Conservation (phyloP, 176 grass and related monocot species). For the Oryza nivara region DNA sequence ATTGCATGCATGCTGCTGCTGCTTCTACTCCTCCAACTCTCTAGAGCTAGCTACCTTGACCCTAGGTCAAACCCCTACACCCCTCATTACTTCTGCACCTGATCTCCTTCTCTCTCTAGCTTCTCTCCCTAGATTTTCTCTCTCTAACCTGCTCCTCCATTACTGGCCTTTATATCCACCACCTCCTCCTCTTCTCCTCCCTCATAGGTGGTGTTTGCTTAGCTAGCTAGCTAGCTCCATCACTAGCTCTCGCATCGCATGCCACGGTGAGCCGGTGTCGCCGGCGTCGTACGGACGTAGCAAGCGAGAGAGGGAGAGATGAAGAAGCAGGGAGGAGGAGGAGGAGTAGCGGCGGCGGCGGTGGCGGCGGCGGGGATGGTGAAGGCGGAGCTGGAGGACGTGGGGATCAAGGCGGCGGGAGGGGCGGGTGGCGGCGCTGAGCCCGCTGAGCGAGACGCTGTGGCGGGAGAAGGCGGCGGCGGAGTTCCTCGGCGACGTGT, state of each 20-base stretch:
- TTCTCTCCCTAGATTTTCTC: background rate
- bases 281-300: too few species aligned
- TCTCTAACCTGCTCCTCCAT: conserved; percentile 31
- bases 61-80: conserved; percentile 41
- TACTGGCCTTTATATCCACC: conserved; percentile 34
- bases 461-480: conserved; percentile 67
- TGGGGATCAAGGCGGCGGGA: conserved; percentile 38
- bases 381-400: conserved; percentile 66
- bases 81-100: conserved; percentile 33
- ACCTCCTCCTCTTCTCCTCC: conserved; percentile 27
- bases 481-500: conserved; percentile 79
- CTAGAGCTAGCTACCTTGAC: background rate
- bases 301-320: background rate
- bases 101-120: background rate
- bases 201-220: background rate
- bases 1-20: background rate
- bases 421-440: conserved; percentile 51
- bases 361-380: conserved; percentile 55
- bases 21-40: background rate
- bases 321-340: conserved; percentile 34
- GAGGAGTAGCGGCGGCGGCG: background rate
- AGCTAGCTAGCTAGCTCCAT: too few species aligned
- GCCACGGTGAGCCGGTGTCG: background rate
- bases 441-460: conserved; percentile 97
- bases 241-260: background rate